Evolutionary conservation across 116 monocot species (phyloP), one percentile per base, ranked within the genome.

Genomic region (Dioscorea cayenensis): DNA sequence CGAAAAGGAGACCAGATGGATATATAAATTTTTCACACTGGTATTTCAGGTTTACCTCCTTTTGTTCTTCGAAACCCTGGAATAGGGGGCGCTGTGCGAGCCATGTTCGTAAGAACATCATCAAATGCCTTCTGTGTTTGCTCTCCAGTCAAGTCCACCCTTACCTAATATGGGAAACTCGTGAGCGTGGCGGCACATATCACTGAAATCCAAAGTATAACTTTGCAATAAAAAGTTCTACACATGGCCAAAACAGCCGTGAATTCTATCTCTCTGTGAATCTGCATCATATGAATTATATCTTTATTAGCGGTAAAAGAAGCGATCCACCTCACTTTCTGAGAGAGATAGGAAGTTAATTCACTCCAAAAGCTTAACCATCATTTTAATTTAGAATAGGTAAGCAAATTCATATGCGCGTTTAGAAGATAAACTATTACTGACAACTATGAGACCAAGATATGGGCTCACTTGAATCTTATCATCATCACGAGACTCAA

Each of bases 31-130:
- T 17, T 59, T 6, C 59, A 21, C 21, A 19, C 16, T 59, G 27
- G 3, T 62, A 5, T 20, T 11, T 64, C 16, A 21, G 67, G 13
- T 8, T 60, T 68, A 87, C 90, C 90, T 84, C 90, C 90, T 82
- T 90, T 90, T 77, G 64, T 84, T 66, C 76, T 79, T 37, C 90
- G 86, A 65, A 90, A 90, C n/a, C 90, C 90, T 66, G 90, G 90
- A 64, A 90, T 78, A 20, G 90, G 90, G 2, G 90, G 90, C 63
- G 90, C 90, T 50, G 86, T 82, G 35, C 82, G 82, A 71, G 90
- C 84, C 65, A 90, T 68, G 73, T 80, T 87, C 35, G 65, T 78
- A 63, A 90, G 67, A 28, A 80, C 80, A 36, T 78, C 78, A 73
- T 90, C 90, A 74, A 86, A 90, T 38, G 76, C 78, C 49, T 76